These are phyloP conservation scores for Ambrosiella beaveri DNA, from an alignment of 2,329 filamentous ascomycete genomes.

Conservation along the genomic window DNA sequence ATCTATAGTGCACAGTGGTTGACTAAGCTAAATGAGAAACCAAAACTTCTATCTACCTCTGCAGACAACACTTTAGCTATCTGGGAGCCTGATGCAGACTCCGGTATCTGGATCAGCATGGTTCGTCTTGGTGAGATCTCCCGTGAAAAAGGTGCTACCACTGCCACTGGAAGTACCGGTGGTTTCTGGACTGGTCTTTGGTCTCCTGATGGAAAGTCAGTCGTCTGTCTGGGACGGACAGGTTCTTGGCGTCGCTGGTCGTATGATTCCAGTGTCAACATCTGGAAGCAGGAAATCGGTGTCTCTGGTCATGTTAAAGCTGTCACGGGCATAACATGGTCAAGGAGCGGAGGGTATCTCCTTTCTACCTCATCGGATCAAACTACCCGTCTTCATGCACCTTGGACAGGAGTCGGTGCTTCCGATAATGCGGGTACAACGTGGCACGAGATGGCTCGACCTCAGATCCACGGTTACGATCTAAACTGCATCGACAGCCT, in stretches of 20 bases:
- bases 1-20: constrained; percentile 80
- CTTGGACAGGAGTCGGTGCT: constrained; percentile 39
- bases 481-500: constrained; percentile 82
- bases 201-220: constrained; percentile 53
- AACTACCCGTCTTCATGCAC: constrained; percentile 71
- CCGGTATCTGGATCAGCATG: constrained; percentile 80
- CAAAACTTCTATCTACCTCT: constrained; percentile 72
- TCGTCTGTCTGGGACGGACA: constrained; percentile 73
- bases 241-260: constrained; percentile 87
- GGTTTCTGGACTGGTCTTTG: constrained; percentile 95
- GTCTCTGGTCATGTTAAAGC: constrained; percentile 71
- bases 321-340: constrained; percentile 72
- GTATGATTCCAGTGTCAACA: constrained; percentile 39
- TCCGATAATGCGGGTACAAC: constrained; percentile 25
- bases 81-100: constrained; percentile 70
- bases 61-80: constrained; percentile 90
- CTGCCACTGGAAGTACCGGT: constrained; percentile 85
- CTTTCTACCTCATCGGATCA: constrained; percentile 84
- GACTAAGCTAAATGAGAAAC: constrained; percentile 23
- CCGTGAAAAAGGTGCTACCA: constrained; percentile 85
- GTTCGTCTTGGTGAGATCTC: constrained; percentile 85
- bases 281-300: constrained; percentile 62
- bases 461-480: constrained; percentile 96
- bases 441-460: constrained; percentile 92
- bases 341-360: constrained; percentile 63